Evolutionary conservation across 371 early-diverging fungal genomes (phyloP).

Genomic region (Funneliformis caledonium): DNA sequence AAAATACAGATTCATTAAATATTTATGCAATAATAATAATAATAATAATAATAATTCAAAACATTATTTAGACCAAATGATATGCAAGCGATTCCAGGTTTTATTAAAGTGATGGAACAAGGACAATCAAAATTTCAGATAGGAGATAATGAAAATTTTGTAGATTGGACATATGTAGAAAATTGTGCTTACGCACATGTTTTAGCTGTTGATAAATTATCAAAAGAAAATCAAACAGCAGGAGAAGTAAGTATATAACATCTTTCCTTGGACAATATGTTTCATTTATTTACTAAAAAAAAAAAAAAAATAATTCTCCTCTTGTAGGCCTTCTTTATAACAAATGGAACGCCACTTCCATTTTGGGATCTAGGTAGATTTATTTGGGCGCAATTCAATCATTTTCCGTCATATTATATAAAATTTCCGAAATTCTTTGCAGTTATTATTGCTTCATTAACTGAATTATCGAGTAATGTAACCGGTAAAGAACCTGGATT

Average conservation of each 20-base stretch:
- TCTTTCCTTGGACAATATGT: background rate
- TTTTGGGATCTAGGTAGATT: constrained; percentile 88
- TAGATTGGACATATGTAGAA: constrained; percentile 94
- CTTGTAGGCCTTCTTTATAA: constrained; percentile 84
- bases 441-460: constrained; percentile 41
- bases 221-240: constrained; percentile 47
- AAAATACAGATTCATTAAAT: background rate
- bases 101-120: constrained; percentile 74
- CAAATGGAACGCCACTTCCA: constrained; percentile 90
- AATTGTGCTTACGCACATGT: constrained; percentile 92
- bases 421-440: constrained; percentile 9
- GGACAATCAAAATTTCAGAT: constrained; percentile 80
- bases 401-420: constrained; percentile 30
- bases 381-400: constrained; percentile 56
- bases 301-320: background rate
- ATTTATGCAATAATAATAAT: background rate
- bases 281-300: background rate
- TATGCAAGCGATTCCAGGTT: constrained; percentile 78
- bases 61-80: constrained; percentile 70
- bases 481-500: constrained; percentile 59
- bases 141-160: constrained; percentile 84
- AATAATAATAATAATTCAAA: background rate
- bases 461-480: constrained; percentile 53
- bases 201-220: constrained; percentile 81
- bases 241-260: constrained; percentile 53